Evolutionary conservation across 108 stramenopile genomes (phyloP).

Genomic region (Cyclostephanos invisitatus): DNA sequence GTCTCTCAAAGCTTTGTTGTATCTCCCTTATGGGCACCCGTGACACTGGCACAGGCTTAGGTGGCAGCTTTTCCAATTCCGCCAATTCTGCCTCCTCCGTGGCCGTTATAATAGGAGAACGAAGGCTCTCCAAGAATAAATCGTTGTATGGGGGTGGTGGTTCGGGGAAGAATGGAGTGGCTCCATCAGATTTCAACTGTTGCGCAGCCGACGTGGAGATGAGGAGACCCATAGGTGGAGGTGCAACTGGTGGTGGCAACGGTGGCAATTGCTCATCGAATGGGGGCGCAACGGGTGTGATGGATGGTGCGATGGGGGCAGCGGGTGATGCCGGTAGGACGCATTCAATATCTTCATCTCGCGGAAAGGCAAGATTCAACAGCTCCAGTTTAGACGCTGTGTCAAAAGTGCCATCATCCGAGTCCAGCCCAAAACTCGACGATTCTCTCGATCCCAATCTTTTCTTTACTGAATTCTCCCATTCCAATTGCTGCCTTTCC

Average conservation of each 20-base stretch:
- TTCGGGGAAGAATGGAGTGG: conserved; percentile 36
- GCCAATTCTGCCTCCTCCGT: conserved; percentile 8
- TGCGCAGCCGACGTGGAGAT: conserved; percentile 30
- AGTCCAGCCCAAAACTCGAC: conserved; percentile 15
- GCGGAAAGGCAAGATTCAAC: not conserved
- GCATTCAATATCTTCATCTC: conserved; percentile 26
- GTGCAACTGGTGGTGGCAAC: conserved; percentile 44
- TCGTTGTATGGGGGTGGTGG: conserved; percentile 30
- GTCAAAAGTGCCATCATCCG: conserved; percentile 25
- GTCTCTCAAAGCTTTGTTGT: conserved; percentile 4
- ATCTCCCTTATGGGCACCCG: conserved; percentile 26
- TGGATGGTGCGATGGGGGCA: not conserved
- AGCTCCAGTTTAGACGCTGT: conserved; percentile 27
- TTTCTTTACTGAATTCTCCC: conserved; percentile 46
- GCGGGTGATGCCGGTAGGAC: conserved; percentile 21
- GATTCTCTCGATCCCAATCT: conserved; percentile 28
- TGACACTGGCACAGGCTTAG: conserved; percentile 10
- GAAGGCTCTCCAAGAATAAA: conserved; percentile 40
- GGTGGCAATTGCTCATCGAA: conserved; percentile 16
- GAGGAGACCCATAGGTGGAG: conserved; percentile 36
- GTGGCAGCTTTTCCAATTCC: conserved; percentile 14
- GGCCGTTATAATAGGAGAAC: conserved; percentile 11
- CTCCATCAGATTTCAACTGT: conserved; percentile 50
- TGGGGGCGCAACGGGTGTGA: not conserved
- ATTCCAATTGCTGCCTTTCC: conserved; percentile 47